Percentiles rank a stretch among this genome's conserved stretches.
Evolutionary conservation across 176 grass and related monocot species (phyloP).

Genomic region (Phoenix dactylifera): DNA sequence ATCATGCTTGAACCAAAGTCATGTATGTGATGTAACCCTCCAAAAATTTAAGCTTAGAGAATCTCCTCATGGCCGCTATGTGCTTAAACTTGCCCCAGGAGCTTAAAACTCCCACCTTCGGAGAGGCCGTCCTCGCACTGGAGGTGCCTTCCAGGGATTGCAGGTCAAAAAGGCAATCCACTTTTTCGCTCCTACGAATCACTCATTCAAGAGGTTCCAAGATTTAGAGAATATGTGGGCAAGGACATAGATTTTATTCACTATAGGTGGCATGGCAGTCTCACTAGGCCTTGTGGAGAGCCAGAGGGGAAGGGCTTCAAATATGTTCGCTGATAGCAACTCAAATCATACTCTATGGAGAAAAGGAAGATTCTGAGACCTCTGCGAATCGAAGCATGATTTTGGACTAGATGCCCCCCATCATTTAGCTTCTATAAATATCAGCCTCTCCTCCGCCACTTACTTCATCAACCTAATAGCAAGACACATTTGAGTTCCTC

Average conservation of each 20-base stretch:
- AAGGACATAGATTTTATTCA: constrained; percentile 76
- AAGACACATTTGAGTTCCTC: constrained; percentile 9
- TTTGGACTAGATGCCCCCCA: constrained; percentile 32
- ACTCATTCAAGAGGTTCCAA: constrained; percentile 34
- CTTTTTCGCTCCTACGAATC: constrained; percentile 56
- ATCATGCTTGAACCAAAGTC: neutral
- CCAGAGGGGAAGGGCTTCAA: constrained; percentile 26
- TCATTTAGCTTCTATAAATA: constrained; percentile 52
- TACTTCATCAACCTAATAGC: constrained; percentile 35
- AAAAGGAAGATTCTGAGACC: constrained; percentile 43
- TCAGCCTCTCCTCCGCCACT: constrained; percentile 17
- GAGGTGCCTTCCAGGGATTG: constrained; percentile 28
- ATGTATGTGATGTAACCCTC: constrained; percentile 17
- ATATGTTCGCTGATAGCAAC: constrained; percentile 42
- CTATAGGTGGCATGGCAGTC: constrained; percentile 33
- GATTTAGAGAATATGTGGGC: constrained; percentile 77
- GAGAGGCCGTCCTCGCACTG: constrained; percentile 16
- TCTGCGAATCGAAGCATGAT: constrained; percentile 21
- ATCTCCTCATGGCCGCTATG: constrained; percentile 6
- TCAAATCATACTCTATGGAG: constrained; percentile 11
- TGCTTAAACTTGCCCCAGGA: constrained; percentile 24
- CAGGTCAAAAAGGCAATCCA: constrained; percentile 53
- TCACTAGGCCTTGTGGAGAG: constrained; percentile 33
- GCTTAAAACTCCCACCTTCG: constrained; percentile 20
- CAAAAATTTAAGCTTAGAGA: constrained; percentile 23